Conservation (phyloP, 768 basidiomycete genomes). For the Pisolithus marmoratus region DNA sequence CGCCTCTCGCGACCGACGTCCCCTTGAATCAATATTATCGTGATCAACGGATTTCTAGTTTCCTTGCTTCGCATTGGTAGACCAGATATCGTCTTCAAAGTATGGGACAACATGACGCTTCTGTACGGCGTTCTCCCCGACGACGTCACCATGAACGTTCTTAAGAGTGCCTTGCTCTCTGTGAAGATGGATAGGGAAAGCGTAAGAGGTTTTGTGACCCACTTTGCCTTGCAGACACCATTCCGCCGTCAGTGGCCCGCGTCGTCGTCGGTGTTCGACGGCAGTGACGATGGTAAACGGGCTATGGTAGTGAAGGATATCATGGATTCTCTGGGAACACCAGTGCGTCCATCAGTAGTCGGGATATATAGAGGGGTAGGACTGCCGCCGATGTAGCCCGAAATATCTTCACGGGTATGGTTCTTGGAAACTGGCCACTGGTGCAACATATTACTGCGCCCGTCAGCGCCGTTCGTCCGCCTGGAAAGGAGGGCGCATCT, state of each 20-base stretch:
- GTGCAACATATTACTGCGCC: constrained; percentile 33
- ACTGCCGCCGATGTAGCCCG: constrained; percentile 45
- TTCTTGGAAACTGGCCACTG: constrained; percentile 53
- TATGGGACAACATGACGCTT: constrained; percentile 62
- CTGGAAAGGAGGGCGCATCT: constrained; percentile 15
- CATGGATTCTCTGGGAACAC: constrained; percentile 16
- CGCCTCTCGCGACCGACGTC: not conserved
- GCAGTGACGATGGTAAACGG: constrained; percentile 6
- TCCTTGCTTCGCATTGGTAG: constrained; percentile 46
- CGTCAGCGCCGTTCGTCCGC: constrained; percentile 25
- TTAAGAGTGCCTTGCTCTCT: constrained; percentile 55
- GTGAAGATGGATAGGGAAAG: constrained; percentile 47
- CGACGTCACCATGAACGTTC: constrained; percentile 46
- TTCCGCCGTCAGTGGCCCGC: constrained; percentile 15
- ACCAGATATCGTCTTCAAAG: constrained; percentile 55
- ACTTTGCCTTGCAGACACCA: not conserved
- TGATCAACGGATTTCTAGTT: constrained; percentile 41
- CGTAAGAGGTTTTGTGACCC: constrained; percentile 42
- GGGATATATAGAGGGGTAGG: constrained; percentile 42
- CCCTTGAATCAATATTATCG: constrained; percentile 19
- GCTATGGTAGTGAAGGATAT: constrained; percentile 25
- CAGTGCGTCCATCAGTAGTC: constrained; percentile 25
- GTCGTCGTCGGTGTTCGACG: not conserved
- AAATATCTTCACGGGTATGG: constrained; percentile 47
- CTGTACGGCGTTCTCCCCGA: constrained; percentile 58